Evolutionary conservation across 164 flowering plant genomes (phyloP).

Genomic region (Stephania japonica): DNA sequence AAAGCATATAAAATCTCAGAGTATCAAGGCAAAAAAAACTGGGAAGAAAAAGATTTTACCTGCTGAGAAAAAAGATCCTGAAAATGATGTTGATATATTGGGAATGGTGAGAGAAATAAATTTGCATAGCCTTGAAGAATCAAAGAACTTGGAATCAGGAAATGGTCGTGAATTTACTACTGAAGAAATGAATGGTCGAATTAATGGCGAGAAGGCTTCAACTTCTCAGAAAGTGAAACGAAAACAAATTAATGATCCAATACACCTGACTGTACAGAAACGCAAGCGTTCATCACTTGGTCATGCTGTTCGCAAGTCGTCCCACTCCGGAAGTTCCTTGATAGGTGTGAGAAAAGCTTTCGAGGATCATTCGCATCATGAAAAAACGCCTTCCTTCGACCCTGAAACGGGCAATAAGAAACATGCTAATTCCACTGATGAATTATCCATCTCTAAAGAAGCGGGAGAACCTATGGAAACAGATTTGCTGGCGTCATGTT

Average conservation of each 20-base stretch:
- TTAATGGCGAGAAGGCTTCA: slow-evolving; percentile 15
- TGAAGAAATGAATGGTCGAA: slow-evolving; percentile 23
- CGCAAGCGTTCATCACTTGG: slow-evolving; percentile 46
- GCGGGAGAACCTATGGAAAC: slow-evolving; percentile 24
- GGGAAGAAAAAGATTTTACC: slow-evolving; percentile 35
- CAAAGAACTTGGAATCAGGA: slow-evolving; percentile 42
- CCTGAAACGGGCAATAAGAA: slow-evolving; percentile 27
- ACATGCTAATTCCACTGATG: slow-evolving; percentile 24
- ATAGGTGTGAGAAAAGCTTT: slow-evolving; percentile 27
- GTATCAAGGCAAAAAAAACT: slow-evolving; percentile 40
- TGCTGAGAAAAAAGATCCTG: slow-evolving; percentile 29
- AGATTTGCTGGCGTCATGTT: slow-evolving; percentile 36
- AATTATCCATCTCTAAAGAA: slow-evolving; percentile 17
- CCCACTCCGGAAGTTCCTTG: slow-evolving; percentile 22
- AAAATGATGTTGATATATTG: slow-evolving; percentile 64
- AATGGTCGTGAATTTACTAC: slow-evolving; percentile 43
- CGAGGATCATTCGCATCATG: slow-evolving; percentile 11
- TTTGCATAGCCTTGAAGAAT: slow-evolving; percentile 39
- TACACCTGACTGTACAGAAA: slow-evolving; percentile 43
- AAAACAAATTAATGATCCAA: slow-evolving; percentile 26
- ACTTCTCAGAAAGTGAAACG: slow-evolving; percentile 35
- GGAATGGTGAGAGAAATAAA: slow-evolving; percentile 85
- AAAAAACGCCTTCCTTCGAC: slow-evolving; percentile 12
- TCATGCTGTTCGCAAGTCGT: slow-evolving; percentile 30
- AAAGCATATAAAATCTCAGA: slow-evolving; percentile 53